Percentiles rank a stretch among this genome's conserved stretches.
These are phyloP conservation scores for Trichosporon inkin DNA, from an alignment of 1,284 basidiomycete genomes.

Conservation along the genomic window DNA sequence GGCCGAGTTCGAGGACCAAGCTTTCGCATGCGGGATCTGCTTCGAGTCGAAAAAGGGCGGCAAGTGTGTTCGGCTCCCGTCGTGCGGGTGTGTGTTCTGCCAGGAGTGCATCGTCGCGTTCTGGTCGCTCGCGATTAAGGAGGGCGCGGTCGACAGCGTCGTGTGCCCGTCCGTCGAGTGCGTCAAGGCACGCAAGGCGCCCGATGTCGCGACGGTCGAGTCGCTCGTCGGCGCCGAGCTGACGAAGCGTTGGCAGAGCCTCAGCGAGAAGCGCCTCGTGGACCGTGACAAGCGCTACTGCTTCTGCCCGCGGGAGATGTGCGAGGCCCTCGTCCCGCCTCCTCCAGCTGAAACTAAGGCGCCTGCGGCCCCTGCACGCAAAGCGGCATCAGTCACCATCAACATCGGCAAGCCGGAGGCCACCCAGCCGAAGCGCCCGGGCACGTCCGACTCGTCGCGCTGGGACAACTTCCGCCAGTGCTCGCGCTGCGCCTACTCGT, in stretches of 20 bases:
- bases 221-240: conserved; percentile 46
- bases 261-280: conserved; percentile 38
- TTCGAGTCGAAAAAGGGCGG: conserved; percentile 46
- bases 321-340: conserved; percentile 47
- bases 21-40: conserved; percentile 48
- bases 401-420: conserved; percentile 22
- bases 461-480: conserved; percentile 42
- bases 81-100: conserved; percentile 48
- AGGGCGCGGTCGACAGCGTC: conserved; percentile 46
- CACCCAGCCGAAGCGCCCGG: background rate
- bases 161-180: conserved; percentile 45
- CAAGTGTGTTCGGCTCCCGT: conserved; percentile 40
- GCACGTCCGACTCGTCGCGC: background rate
- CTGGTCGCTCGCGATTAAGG: conserved; percentile 46
- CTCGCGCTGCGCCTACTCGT: conserved; percentile 36
- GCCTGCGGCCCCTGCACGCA: background rate
- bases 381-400: background rate
- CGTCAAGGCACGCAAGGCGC: conserved; percentile 36
- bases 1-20: conserved; percentile 37
- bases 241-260: conserved; percentile 32
- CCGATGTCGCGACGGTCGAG: conserved; percentile 52
- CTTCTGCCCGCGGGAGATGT: conserved; percentile 43
- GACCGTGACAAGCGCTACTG: conserved; percentile 44
- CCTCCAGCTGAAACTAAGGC: conserved; percentile 25
- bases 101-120: conserved; percentile 41